These are phyloP conservation scores for Fusarium burgessii DNA, from an alignment of 2,329 filamentous ascomycete genomes.

Conservation along the genomic window DNA sequence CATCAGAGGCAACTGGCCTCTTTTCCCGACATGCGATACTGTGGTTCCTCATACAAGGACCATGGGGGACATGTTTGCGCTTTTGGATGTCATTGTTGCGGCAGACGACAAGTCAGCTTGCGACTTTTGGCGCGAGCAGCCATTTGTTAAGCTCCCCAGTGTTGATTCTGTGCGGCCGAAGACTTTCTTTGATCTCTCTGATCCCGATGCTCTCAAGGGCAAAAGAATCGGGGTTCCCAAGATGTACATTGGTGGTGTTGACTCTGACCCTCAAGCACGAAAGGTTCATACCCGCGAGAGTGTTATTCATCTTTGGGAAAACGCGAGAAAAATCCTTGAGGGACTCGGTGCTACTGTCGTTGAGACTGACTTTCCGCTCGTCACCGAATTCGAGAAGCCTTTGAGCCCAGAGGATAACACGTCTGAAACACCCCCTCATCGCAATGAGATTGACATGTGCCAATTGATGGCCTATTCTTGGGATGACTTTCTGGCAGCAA, in stretches of 20 bases:
- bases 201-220: neutral
- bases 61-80: constrained; percentile 14
- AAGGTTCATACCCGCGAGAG: neutral
- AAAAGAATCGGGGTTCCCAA: constrained; percentile 26
- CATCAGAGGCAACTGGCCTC: constrained; percentile 31
- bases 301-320: neutral
- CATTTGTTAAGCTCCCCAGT: constrained; percentile 2
- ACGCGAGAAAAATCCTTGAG: neutral
- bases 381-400: neutral
- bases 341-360: neutral
- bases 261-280: neutral
- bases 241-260: constrained; percentile 14
- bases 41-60: constrained; percentile 27
- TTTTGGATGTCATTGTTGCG: constrained; percentile 20
- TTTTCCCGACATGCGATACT: constrained; percentile 18
- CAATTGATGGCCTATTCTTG: constrained; percentile 11
- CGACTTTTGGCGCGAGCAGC: constrained; percentile 31
- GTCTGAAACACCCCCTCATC: neutral
- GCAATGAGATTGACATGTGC: constrained; percentile 8
- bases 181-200: constrained; percentile 1
- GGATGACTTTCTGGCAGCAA: neutral
- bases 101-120: neutral
- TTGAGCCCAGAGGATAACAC: neutral
- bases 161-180: constrained; percentile 3
- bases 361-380: neutral